Evolutionary conservation across 1,284 basidiomycete species (phyloP), one percentile per base, ranked within the genome.

Genomic region (Ceratobasidium sp.): DNA sequence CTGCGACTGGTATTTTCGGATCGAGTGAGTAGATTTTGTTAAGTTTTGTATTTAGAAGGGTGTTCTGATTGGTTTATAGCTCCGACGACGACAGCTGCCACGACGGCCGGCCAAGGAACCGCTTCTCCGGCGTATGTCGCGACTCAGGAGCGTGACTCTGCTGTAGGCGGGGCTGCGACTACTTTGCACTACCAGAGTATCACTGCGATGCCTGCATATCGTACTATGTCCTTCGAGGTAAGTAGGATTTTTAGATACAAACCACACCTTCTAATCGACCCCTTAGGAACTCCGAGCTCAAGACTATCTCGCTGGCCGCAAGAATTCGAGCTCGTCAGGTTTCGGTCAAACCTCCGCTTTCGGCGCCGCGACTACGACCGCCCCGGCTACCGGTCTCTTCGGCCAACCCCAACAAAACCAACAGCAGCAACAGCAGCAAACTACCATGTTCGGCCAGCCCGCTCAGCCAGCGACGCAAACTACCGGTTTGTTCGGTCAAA

Each of bases 241-340:
- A 67, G 87, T 84, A 42, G 50, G 7, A 52, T 46, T 38, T 6
- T 38, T 9, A 20, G 20, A 38, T 62, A 67, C 20, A 80, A 46
- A 23, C 83, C 48, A 86, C 1, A 80, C 88, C 87, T 23, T 81
- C 85, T 82, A 44, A 67, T 67, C 71, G 23, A 61, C 84, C 85
- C 71, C 33, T 79, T 75, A 94, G 92, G 93, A 94, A 87, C 82
- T 94, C 48, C 90, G 92, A 76, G 66, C 87, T 23, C 93, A 94
- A 88, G 93, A 94, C 82, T 94, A 94, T 79, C 85, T 87, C 56
- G 92, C 93, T 84, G 90, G 90, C 70, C 89, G 93, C n/a, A 94
- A 93, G 84, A 91, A 90, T 52, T 88, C 88, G 4, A 80, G 81
- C 74, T 81, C 83, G 1, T 81, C 85, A 17, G 81, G 84, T 54